Evolutionary conservation across 73 alveolate genomes (phyloP), one percentile per base, ranked within the genome.

Genomic region (Blepharisma stoltei): DNA sequence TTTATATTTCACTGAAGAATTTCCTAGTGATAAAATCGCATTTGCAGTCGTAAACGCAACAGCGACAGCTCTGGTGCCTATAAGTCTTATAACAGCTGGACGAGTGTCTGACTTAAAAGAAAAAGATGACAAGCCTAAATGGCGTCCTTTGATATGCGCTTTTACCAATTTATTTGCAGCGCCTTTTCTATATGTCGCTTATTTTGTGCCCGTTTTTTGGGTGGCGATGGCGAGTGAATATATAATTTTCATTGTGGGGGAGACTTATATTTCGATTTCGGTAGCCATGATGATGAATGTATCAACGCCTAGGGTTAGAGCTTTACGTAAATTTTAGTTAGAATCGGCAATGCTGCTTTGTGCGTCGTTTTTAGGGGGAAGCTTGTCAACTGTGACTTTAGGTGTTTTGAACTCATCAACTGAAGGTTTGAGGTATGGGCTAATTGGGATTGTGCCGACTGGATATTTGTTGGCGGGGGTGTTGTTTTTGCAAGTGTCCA

Each of bases 231-330:
- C 45, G 2, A 14, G 73, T 60, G 46, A 14, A 2, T 60, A 9
- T 60, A 60, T 60, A 9, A 38, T 60, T 60, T 60, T 14, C 23
- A 1, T 38, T 4, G 38, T 60, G 14, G 73, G 73, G 0, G 73
- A 60, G 46, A 60, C 73, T 60, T 60, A 60, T 60, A 60, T 60
- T 20, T 60, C 73, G 73, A 60, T 60, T 20, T 60, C 73, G 0
- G 73, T 60, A 14, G 23, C 73, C 11, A 60, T 60, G 73, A 60
- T 60, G 73, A 25, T 60, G 11, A 60, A 60, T 60, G 73, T 60
- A 3, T 14, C 73, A 20, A n/a, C 38, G 45, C 37, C 73, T 60
- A n/a, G 46, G 11, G 14, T 20, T 2, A 60, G 73, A 25, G 73
- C 46, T 14, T 60, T 60, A 18, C 73, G 73, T 60, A 60, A 60